A percentile compares a stretch with the other conserved stretches of the same genome.
phyloP scores from a whole-genome alignment of 495 filamentous ascomycete genomes.

The Talaromyces trachyspermus region DNA sequence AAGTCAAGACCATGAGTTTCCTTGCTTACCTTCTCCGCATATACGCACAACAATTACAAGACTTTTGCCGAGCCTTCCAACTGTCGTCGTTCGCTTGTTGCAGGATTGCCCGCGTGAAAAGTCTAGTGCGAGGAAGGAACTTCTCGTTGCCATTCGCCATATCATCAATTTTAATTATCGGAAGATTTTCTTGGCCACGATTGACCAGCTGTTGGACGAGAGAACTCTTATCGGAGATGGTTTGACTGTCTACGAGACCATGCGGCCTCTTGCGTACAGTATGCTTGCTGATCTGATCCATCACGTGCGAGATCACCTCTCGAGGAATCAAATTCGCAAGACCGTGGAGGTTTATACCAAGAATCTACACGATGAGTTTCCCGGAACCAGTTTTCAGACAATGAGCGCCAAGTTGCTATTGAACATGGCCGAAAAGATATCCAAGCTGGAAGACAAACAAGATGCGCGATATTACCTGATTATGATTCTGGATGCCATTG shows the following conservation, averaged over 20 bases:
- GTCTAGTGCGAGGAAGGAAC: slow-evolving; percentile 86
- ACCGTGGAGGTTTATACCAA: slow-evolving; percentile 96
- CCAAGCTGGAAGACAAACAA: slow-evolving; percentile 78
- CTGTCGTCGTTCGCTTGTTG: slow-evolving; percentile 84
- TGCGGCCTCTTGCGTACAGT: slow-evolving; percentile 93
- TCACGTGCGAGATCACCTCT: slow-evolving; percentile 81
- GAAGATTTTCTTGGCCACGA: slow-evolving; percentile 89
- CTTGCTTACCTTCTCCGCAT: slow-evolving; percentile 86
- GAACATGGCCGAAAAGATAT: slow-evolving; percentile 97
- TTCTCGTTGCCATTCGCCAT: slow-evolving; percentile 92
- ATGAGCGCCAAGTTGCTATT: slow-evolving; percentile 97
- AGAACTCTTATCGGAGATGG: slow-evolving; percentile 91
- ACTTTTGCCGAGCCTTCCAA: slow-evolving; percentile 85
- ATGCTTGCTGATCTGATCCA: slow-evolving; percentile 98
- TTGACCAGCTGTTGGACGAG: slow-evolving; percentile 92
- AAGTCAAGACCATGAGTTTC: slow-evolving; percentile 99
- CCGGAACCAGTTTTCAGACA: slow-evolving; percentile 97
- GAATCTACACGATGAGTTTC: slow-evolving; percentile 92
- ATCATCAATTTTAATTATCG: slow-evolving; percentile 99
- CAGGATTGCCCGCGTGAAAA: slow-evolving; percentile 93
- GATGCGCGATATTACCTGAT: slow-evolving; percentile 94
- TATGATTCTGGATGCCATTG: slow-evolving; percentile 95
- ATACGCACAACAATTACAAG: slow-evolving; percentile 78
- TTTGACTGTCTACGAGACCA: slow-evolving; percentile 90
- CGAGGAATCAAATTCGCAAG: slow-evolving; percentile 79